Evolutionary conservation across 345 rosid genomes (phyloP).

Genomic region (Lepidium africanum): DNA sequence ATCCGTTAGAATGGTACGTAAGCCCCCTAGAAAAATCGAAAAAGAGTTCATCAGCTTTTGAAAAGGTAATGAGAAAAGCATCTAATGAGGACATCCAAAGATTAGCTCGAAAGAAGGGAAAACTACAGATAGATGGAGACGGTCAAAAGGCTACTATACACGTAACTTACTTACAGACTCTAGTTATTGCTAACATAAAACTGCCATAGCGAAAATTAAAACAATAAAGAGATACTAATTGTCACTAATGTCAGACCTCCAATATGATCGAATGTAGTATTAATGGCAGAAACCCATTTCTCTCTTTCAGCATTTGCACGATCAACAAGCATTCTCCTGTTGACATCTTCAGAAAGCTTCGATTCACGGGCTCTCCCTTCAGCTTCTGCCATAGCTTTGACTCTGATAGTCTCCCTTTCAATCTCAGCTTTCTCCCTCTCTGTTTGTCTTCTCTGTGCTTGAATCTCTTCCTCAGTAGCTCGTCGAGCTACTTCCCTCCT

Average conservation of each 20-base stretch:
- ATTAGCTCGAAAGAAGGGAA: neutral
- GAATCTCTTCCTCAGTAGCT: slow-evolving; percentile 96
- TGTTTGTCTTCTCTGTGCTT: slow-evolving; percentile 81
- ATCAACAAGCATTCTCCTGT: slow-evolving; percentile 78
- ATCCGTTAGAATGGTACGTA: slow-evolving; percentile 84
- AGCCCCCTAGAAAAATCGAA: slow-evolving; percentile 53
- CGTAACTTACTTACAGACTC: neutral
- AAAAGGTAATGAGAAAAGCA: neutral
- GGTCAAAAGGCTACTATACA: neutral
- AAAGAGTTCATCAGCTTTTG: slow-evolving; percentile 3
- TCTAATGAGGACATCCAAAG: neutral
- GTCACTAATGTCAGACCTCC: slow-evolving; percentile 53
- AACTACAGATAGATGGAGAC: neutral
- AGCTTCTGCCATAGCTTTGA: slow-evolving; percentile 96
- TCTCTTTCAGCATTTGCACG: slow-evolving; percentile 98
- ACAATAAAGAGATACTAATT: neutral
- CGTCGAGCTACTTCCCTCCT: slow-evolving; percentile 88
- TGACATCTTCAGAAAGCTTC: slow-evolving; percentile 90
- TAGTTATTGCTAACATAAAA: neutral
- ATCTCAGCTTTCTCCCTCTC: slow-evolving; percentile 98
- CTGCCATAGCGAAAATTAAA: neutral
- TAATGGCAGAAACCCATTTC: slow-evolving; percentile 95
- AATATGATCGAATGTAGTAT: slow-evolving; percentile 87
- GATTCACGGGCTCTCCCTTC: slow-evolving; percentile 98
- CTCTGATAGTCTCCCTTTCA: slow-evolving; percentile 94